Evolutionary conservation across 1,284 basidiomycete genomes (phyloP).

Genomic region (Pyrrhoderma noxium): DNA sequence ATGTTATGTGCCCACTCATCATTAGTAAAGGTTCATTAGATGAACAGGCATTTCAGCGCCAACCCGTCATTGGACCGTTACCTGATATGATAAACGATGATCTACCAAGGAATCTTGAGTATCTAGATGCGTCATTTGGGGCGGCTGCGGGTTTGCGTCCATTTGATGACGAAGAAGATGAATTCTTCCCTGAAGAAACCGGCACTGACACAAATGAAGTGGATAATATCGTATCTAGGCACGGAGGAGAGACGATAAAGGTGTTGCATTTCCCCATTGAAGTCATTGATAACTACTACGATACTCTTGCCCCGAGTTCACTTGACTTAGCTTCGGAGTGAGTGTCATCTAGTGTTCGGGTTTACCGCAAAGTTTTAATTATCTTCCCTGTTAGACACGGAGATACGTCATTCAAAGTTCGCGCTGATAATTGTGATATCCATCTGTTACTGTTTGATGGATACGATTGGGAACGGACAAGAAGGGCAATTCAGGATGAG

Average conservation of each 20-base stretch:
- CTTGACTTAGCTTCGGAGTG: slow-evolving; percentile 42
- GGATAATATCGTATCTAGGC: slow-evolving; percentile 43
- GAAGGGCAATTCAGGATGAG: slow-evolving; percentile 82
- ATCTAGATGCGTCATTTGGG: slow-evolving; percentile 77
- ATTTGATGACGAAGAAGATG: slow-evolving; percentile 60
- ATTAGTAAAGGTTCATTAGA: slow-evolving; percentile 48
- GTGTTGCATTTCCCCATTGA: slow-evolving; percentile 56
- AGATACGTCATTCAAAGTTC: slow-evolving; percentile 45
- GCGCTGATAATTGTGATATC: slow-evolving; percentile 55
- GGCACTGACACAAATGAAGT: slow-evolving; percentile 24
- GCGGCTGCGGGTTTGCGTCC: slow-evolving; percentile 69
- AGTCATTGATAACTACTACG: slow-evolving; percentile 67
- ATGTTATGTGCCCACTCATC: background rate
- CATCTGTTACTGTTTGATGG: slow-evolving; percentile 79
- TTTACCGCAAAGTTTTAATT: no score
- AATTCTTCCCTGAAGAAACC: slow-evolving; percentile 46
- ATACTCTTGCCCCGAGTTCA: slow-evolving; percentile 52
- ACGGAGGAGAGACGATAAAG: slow-evolving; percentile 81
- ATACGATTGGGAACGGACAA: slow-evolving; percentile 88
- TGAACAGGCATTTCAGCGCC: slow-evolving; percentile 69
- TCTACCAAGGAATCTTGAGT: slow-evolving; percentile 82
- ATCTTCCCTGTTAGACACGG: no score
- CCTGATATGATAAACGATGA: slow-evolving; percentile 92
- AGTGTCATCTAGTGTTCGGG: no score
- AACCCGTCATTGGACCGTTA: slow-evolving; percentile 67